A percentile compares a stretch with the other conserved stretches of the same genome.
These are phyloP conservation scores for Monosiga brevicollis DNA, from an alignment of 78 protist species.

Conservation along the genomic window DNA sequence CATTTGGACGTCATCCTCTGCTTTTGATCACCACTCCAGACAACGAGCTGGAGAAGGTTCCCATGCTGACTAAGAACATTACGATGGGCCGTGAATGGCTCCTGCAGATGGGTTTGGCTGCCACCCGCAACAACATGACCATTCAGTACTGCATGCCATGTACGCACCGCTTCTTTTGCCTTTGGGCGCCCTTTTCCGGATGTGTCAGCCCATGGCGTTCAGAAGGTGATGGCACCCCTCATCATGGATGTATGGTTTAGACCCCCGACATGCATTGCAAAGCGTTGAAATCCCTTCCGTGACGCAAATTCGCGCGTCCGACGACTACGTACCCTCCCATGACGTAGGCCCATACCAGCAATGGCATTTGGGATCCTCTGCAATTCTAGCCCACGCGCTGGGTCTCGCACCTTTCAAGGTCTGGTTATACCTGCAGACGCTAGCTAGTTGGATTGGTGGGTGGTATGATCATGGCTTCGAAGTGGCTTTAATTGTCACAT, in stretches of 20 bases:
- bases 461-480: not conserved
- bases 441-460: no score
- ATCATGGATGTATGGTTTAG: no score
- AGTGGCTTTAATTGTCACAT: no score
- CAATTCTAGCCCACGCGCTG: not conserved
- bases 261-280: not conserved
- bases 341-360: not conserved
- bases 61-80: not conserved
- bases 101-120: not conserved
- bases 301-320: not conserved
- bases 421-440: no score
- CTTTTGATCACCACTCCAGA: no score
- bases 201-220: not conserved
- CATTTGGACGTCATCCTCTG: no score
- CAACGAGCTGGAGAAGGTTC: not conserved
- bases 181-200: not conserved
- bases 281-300: not conserved
- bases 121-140: not conserved
- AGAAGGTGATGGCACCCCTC: no score
- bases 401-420: not conserved
- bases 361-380: not conserved
- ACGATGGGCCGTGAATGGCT: not conserved
- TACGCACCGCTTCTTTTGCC: not conserved
- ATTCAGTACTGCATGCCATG: not conserved
- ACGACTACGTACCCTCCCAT: not conserved